Evolutionary conservation across 345 rosid genomes (phyloP), one percentile per base, ranked within the genome.

Genomic region (Aquilaria yunnanensis): DNA sequence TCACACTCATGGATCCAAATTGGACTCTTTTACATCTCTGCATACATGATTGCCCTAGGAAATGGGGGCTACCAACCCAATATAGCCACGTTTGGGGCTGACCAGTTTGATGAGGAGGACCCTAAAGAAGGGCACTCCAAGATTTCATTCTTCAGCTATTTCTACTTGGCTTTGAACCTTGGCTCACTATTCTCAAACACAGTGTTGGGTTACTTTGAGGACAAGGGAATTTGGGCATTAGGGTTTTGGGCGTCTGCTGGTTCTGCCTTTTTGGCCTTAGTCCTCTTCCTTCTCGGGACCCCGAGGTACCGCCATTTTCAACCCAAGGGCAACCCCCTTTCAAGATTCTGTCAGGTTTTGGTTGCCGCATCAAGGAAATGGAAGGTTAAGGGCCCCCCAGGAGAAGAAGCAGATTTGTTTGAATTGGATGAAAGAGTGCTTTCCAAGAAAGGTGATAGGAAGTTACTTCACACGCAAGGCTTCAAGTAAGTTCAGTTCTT

Each of bases 101-200:
- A 94, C 67, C 99, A 94, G 68, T 94, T 94, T 69, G 97, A 94
- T 57, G 99, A 80, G 60, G 92, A 86, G 53, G 89, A 94, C 73
- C 80, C 91, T 1, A 73, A 74, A 56, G 99, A 88, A 83, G 85
- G 90, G 48, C 73, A 80, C 68, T 88, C 96, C 4, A 94, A 94
- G 64, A 75, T 88, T 4, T 79, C 99, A 30, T 94, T 94, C 67
- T 94, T 94, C 55, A 90, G 99, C 79, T 94, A 85, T 78, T 94
- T 94, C 62, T 94, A 94, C 83, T 71, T 94, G 63, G 96, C 99
- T 31, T 61, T 88, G 61, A 94, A 94, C 69, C 81, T 94, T 2
- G 99, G 99, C 6, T 94, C 99, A 12, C 89, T 94, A 55, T 88
- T 94, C 37, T 90, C 97, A 11, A 90, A 94, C 63, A 94, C 99